A percentile compares a stretch with the other conserved stretches of the same genome.
These are phyloP conservation scores for Mortierella polycephala DNA, from an alignment of 371 early-diverging fungal genomes.

Conservation along the genomic window DNA sequence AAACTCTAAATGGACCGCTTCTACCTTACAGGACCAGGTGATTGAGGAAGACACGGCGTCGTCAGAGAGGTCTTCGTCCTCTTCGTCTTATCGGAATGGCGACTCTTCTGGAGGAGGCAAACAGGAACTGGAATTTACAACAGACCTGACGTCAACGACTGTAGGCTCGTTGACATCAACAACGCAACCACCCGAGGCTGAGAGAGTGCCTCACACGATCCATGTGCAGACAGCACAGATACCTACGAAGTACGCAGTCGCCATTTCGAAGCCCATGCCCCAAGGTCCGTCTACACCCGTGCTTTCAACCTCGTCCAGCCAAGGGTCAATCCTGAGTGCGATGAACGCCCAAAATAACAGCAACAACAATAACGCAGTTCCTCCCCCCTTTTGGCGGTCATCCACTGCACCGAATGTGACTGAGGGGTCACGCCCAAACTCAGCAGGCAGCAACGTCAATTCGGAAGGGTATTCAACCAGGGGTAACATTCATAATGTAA, in stretches of 20 bases:
- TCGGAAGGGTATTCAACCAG: conserved; percentile 14
- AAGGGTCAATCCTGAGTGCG: conserved; percentile 27
- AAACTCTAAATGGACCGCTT: conserved; percentile 10
- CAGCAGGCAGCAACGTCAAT: conserved; percentile 22
- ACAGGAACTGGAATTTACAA: conserved; percentile 14
- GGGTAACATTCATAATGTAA: conserved; percentile 14
- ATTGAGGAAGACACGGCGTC: conserved; percentile 45
- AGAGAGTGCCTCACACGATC: conserved; percentile 42
- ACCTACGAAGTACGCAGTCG: conserved; percentile 40
- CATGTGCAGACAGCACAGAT: conserved; percentile 40
- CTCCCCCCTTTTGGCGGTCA: conserved; percentile 24
- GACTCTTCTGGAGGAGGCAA: conserved; percentile 17
- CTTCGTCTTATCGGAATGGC: conserved; percentile 14
- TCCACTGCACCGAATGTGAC: conserved; percentile 19
- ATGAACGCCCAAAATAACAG: conserved; percentile 9
- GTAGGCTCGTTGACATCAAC: conserved; percentile 6
- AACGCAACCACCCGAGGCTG: conserved; percentile 16
- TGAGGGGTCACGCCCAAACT: conserved; percentile 27
- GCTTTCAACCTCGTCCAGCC: conserved; percentile 34
- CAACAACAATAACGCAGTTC: conserved; percentile 3
- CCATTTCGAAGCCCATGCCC: conserved; percentile 38
- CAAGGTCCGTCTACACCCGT: conserved; percentile 26
- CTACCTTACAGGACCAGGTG: conserved; percentile 35
- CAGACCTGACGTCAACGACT: conserved; percentile 6
- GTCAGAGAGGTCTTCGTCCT: conserved; percentile 40